Evolutionary conservation across 148 eudicot genomes (phyloP).

Genomic region (Rhododendron ferrugineum): DNA sequence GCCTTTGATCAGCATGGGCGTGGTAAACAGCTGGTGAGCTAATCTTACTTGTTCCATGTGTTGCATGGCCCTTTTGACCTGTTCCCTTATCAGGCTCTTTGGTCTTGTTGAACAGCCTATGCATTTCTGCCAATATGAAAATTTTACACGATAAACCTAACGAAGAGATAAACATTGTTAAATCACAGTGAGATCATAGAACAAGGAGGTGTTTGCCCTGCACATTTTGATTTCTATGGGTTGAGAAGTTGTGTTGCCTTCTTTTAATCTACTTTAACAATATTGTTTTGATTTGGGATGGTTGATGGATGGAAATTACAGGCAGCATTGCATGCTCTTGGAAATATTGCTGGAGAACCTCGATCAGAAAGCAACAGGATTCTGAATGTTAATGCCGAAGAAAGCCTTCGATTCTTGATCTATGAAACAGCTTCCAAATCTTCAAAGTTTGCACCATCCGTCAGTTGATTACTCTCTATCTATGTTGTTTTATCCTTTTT

Average conservation of each 20-base stretch:
- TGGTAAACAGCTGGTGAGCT: slow-evolving; percentile 81
- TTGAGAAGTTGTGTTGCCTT: slow-evolving; percentile 3
- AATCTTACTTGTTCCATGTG: background rate
- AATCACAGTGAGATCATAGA: background rate
- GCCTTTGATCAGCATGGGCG: slow-evolving; percentile 73
- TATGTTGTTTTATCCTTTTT: background rate
- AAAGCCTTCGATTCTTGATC: slow-evolving; percentile 50
- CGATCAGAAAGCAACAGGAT: slow-evolving; percentile 46
- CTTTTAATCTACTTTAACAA: background rate
- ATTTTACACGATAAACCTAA: background rate
- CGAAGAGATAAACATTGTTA: background rate
- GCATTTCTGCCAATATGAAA: background rate
- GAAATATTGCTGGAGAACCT: slow-evolving; percentile 65
- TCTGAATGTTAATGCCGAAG: slow-evolving; percentile 58
- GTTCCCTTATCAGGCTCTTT: background rate
- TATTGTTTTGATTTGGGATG: background rate
- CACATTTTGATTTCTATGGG: background rate
- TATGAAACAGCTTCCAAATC: slow-evolving; percentile 73
- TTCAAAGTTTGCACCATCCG: slow-evolving; percentile 73
- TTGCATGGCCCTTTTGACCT: background rate
- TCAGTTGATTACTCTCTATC: slow-evolving; percentile 27
- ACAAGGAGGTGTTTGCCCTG: background rate
- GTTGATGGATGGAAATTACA: slow-evolving; percentile 24
- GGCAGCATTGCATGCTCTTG: slow-evolving; percentile 93
- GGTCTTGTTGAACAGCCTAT: background rate